phyloP scores from a whole-genome alignment of 768 basidiomycete species.

The Leccinum subgranulosum region DNA sequence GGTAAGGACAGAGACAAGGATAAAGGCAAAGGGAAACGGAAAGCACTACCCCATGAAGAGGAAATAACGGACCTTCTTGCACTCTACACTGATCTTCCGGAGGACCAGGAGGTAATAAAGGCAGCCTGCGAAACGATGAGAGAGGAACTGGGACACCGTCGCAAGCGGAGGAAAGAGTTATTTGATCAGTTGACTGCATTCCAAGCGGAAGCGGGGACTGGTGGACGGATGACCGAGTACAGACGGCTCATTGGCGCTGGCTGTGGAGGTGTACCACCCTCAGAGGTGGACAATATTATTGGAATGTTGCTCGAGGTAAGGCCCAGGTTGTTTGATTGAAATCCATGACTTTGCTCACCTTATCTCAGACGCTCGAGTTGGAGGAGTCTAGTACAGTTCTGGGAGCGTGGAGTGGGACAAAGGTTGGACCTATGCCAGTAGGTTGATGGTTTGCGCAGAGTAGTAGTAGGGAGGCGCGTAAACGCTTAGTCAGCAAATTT shows the following conservation, averaged over 20 bases:
- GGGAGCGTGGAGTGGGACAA: conserved; percentile 37
- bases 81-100: conserved; percentile 56
- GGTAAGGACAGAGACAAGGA: conserved; percentile 44
- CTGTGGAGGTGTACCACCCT: conserved; percentile 79
- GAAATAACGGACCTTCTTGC: conserved; percentile 63
- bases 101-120: conserved; percentile 51
- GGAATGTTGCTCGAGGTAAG: conserved; percentile 79
- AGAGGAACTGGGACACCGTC: conserved; percentile 61
- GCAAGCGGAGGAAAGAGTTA: conserved; percentile 63
- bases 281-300: conserved; percentile 87
- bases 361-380: conserved; percentile 67
- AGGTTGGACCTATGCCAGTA: conserved; percentile 19
- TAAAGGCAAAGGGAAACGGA: conserved; percentile 54
- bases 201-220: conserved; percentile 88
- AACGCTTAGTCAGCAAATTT: conserved; percentile 20
- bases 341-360: conserved; percentile 1
- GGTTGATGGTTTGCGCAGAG: conserved; percentile 10
- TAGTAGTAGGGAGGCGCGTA: too few relatives aligned
- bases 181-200: conserved; percentile 77
- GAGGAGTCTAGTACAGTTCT: conserved; percentile 71
- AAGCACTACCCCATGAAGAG: conserved; percentile 45
- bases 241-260: conserved; percentile 85
- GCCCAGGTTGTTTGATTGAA: conserved; percentile 15
- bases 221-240: conserved; percentile 87
- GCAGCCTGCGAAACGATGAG: conserved; percentile 57